Base-by-base conservation (phyloP, 2,329 filamentous ascomycete species). In the Westerdykella ornata region DNA sequence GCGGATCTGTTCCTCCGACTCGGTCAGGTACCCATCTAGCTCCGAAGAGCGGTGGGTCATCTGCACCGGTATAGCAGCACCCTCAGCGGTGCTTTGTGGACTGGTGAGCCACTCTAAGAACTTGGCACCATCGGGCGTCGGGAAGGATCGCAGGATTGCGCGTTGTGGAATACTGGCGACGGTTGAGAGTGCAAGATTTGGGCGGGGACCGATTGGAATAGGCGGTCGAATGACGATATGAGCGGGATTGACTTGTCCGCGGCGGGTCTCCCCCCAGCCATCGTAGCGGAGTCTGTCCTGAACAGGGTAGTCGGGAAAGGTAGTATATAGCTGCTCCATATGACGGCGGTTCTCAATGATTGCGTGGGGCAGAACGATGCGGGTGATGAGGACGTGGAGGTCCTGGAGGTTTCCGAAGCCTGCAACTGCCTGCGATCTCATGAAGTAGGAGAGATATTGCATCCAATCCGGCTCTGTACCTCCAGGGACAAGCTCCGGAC, bases 341-440 rank as follows among this genome's bases (percentile, higher is more conserved):
- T 40, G n/a, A 2, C 29, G 31, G 3, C 47, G 45, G 28, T 49
- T 52, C 3, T 19, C 13, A 37, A 50, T 45, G 31, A 52, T 45
- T 7, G 33, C 16, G 34, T 47, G 45, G 1, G 47, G 49, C 19
- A 52, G 17, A 11, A 36, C 42, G 9, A 52, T 17, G 2, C 45
- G 38, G 1, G 37, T 42, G 5, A 50, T 4, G 34, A 52, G 45
- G 16, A 52, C 17, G 35, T 48, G 43, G 3, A 52, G 35, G 33
- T 52, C 47, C 33, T 48, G 45, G 1, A 48, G 35, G 26, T 52
- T 52, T 8, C 16, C 39, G 13, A 33, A 7, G 35, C 49, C 49
- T 17, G 44, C 31, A 7, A 31, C 30, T 3, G 28, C 35, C 11
- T 39, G 13, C 2, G 6, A 16, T 4, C 5, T 22, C 3, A 7